Base-by-base conservation (phyloP, 2,329 filamentous ascomycete genomes). In the Zymoseptoria passerinii region DNA sequence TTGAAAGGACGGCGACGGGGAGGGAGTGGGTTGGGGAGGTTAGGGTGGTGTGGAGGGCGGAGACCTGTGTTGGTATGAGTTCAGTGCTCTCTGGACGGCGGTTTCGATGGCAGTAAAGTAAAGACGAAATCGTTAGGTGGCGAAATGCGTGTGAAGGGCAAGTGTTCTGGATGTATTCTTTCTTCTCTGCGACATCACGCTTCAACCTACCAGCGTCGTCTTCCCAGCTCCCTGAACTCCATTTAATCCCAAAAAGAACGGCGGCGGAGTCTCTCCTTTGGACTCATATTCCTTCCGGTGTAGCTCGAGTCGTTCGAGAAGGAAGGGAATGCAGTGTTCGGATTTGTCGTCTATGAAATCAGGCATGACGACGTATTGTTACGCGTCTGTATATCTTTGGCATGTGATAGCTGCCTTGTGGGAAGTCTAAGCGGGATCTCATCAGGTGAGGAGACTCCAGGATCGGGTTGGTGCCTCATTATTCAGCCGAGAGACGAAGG, bases 151-250 rank as follows among this genome's bases (percentile, higher is more conserved):
- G 20, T 19, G 20, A n/a, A 28, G 13, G 13, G 1, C 1, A 50
- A 40, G 13, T 16, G 6, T 40, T 10, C 8, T 8, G 3, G 2
- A 16, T 9, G 9, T 8, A 8, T 23, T 49, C 16, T 18, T n/a
- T 49, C 48, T 49, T n/a, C 8, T 23, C n/a, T n/a, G 20, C 10
- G 16, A 29, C n/a, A 35, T 29, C 29, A 35, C 20, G 7, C 7
- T 19, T 35, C 58, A 66, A 56, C 78, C 70, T 71, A 83, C 91
- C 67, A 96, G 81, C 10, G 92, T 95, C 3, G 92, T 95, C 77
- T 97, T 96, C 65, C 92, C 92, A 44, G 89, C 87, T 61, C 92
- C 92, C 75, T 96, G 92, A 28, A 96, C 84, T 61, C 92, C 92
- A 67, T 95, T 95, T 67, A 97, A 81, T 52, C 91, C 92, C 62